phyloP scores from a whole-genome alignment of 208 protist genomes.

The Leishmania major region DNA sequence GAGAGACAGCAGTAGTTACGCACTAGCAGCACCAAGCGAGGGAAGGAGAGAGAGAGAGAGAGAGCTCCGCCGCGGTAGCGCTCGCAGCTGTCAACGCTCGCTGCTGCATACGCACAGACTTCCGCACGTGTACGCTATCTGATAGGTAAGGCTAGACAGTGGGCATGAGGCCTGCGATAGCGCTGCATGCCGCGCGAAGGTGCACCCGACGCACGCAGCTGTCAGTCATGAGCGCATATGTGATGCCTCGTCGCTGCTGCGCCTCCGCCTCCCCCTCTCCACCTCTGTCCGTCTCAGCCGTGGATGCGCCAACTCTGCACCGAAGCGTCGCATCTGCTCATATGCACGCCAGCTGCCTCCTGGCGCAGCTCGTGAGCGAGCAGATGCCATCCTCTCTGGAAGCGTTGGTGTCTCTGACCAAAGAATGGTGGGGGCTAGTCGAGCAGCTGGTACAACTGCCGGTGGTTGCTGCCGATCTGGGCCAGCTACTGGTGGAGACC shows the following conservation, averaged over 20 bases:
- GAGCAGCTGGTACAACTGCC: conserved; percentile 23
- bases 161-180: not conserved
- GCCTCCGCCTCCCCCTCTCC: not conserved
- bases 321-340: conserved; percentile 23
- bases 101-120: not conserved
- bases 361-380: conserved; percentile 1
- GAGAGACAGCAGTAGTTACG: not conserved
- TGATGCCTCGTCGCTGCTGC: conserved; percentile 5
- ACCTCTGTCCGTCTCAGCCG: not conserved
- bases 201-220: not conserved
- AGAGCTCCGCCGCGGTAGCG: not conserved
- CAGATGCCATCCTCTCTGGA: conserved; percentile 8
- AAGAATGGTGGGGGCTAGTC: conserved; percentile 23
- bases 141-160: not conserved
- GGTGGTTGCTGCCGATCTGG: conserved; percentile 9
- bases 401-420: conserved; percentile 4
- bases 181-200: not conserved
- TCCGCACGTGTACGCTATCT: not conserved
- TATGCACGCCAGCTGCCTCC: conserved; percentile 21
- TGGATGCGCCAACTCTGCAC: conserved; percentile 6
- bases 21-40: not conserved
- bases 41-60: no score
- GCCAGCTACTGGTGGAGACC: conserved; percentile 20
- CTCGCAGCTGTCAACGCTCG: not conserved
- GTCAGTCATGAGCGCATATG: not conserved